Evolutionary conservation across 805 yeast genomes (phyloP), one percentile per base, ranked within the genome.

Genomic region (Clavispora carvajalis): DNA sequence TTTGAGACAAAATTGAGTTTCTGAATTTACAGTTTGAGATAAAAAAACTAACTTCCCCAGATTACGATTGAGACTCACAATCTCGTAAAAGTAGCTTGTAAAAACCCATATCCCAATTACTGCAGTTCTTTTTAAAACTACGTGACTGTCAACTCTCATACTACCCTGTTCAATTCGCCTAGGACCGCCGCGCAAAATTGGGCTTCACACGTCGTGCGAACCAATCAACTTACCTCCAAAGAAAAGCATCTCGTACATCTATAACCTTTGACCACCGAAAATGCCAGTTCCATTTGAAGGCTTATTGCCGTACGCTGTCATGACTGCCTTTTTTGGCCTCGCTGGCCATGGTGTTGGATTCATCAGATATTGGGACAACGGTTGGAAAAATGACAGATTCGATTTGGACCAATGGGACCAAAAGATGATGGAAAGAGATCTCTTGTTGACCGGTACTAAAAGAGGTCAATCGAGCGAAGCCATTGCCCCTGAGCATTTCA

Each of bases 401-500:
- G 63, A 67, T 53, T 62, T 69, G 51, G 74, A 69, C 53, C 56
- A 51, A 16, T 69, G 69, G 62, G 74, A 69, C 58, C 64, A 65
- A 41, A 65, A 56, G 47, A 55, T 67, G 73, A 79, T 85, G 64
- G 82, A 82, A 48, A 73, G 95, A 55, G 95, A 86, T 61, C 70
- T 74, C 56, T 71, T 91, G 49, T 67, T 86, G 54, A 86, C 95
- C 9, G 95, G 95, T 19, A 70, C 73, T 31, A 71, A 66, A 54
- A 73, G 95, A 57, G 90, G 81, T 28, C 91, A 85, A 58, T 59
- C 73, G 37, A 79, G 77, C 47, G 74, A 69, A 33, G 75, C 89
- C 6, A 64, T 73, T 30, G 95, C 95, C 4, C 88, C 89, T 28
- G 90, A 82, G 45, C 74, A 71, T 23, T 86, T 87, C 73, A 84